A percentile compares a stretch with the other conserved stretches of the same genome.
These are phyloP conservation scores for Asterella californica DNA, from an alignment of 225 moss, liverwort and hornwort species.

Conservation along the genomic window DNA sequence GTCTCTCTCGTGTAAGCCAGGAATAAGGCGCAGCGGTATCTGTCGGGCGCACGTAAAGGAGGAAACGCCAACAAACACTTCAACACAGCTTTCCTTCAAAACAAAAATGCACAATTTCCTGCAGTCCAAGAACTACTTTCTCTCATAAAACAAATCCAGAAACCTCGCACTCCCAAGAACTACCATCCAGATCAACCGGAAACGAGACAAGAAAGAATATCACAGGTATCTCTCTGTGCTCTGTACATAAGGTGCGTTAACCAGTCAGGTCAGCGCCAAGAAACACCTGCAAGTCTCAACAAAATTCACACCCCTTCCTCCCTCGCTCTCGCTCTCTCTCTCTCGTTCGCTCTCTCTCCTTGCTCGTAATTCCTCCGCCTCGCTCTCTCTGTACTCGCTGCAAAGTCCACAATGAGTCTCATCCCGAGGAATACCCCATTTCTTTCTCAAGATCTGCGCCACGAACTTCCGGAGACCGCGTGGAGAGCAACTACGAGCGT, in stretches of 20 bases:
- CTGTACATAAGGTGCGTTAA: neutral
- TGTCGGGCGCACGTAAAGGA: neutral
- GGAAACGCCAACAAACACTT: neutral
- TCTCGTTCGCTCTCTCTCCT: neutral
- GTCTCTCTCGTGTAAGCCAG: neutral
- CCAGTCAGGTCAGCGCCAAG: slow-evolving; percentile 15
- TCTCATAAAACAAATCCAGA: neutral
- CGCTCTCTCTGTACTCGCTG: neutral
- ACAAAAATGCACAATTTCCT: neutral
- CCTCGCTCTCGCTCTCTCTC: neutral
- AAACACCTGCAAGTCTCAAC: slow-evolving; percentile 5
- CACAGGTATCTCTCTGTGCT: slow-evolving; percentile 9
- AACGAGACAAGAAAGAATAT: slow-evolving; percentile 8
- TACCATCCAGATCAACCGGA: neutral
- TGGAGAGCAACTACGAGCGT: neutral
- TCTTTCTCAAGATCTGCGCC: neutral
- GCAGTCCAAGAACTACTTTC: neutral
- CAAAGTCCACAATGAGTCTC: slow-evolving; percentile 12
- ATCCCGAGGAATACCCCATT: neutral
- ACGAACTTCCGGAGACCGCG: neutral
- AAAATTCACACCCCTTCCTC: neutral
- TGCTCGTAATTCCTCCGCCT: neutral
- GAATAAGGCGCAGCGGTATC: neutral
- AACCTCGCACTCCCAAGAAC: slow-evolving; percentile 7
- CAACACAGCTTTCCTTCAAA: neutral